Conservation (phyloP, 176 grass and related monocot species). For the Leersia perrieri region DNA sequence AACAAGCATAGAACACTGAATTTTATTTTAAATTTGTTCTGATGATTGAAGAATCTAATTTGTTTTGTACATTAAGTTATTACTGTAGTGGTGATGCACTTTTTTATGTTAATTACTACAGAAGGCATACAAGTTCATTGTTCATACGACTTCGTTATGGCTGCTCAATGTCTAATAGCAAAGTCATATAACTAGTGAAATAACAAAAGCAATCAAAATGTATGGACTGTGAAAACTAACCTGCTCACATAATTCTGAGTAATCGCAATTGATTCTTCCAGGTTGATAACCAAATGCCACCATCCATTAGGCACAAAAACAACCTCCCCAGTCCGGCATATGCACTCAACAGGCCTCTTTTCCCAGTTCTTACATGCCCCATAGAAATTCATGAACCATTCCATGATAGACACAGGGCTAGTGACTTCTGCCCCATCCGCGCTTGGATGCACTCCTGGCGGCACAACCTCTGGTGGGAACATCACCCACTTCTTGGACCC, state of each 20-base stretch:
- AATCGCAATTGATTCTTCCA: slow-evolving; percentile 91
- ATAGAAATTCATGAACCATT: slow-evolving; percentile 99
- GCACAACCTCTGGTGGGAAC: slow-evolving; percentile 82
- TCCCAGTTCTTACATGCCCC: slow-evolving; percentile 66
- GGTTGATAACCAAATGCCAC: slow-evolving; percentile 99
- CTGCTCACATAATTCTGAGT: slow-evolving; percentile 96
- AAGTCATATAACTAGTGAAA: neutral
- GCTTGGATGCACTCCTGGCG: slow-evolving; percentile 75
- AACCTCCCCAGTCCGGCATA: slow-evolving; percentile 66
- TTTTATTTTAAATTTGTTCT: neutral
- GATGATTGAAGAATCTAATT: neutral
- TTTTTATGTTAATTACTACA: neutral
- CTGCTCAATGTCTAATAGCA: neutral
- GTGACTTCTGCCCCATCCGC: slow-evolving; percentile 82
- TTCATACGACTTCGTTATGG: neutral
- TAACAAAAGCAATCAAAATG: neutral
- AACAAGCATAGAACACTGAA: neutral
- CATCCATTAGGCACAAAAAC: slow-evolving; percentile 96
- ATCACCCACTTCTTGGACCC: slow-evolving; percentile 91
- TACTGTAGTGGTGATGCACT: neutral
- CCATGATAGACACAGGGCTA: slow-evolving; percentile 91
- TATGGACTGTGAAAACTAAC: slow-evolving; percentile 33
- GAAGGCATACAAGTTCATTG: neutral
- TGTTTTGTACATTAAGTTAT: slow-evolving; percentile 9
- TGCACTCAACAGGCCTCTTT: slow-evolving; percentile 76